Evolutionary conservation across 108 stramenopile genomes (phyloP), one percentile per base, ranked within the genome.

Genomic region (Cyclotella baltica): DNA sequence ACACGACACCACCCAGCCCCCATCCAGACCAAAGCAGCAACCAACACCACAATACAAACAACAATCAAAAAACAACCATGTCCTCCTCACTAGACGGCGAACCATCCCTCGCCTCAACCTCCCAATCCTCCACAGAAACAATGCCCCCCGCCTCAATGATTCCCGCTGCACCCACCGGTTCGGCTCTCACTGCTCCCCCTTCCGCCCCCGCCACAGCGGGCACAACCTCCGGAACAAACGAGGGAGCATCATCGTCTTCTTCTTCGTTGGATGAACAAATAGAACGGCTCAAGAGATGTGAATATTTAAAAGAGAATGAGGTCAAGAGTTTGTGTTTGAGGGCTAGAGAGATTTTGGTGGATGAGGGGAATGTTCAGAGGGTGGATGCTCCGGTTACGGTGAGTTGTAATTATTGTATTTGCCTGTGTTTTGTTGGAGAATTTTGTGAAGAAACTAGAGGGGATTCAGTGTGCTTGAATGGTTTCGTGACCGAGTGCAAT

Each of bases 301-400:
- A 99, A 84, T 98, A 97, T 58, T 86, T 99, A n/a, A 87, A 94
- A 61, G 99, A 99, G 80, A 89, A 88, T 52, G 99, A 99, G 87
- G 99, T 99, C 51, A 98, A 98, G 75, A 93, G 89, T 15, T 84
- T 99, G 23, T 99, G 99, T 82, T 76, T 97, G 38, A 81, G 96
- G 53, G 99, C 99, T 4, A 62, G 98, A 73, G 99, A 99, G 77
- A 98, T 99, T 56, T 80, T 99, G 30, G 96, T 99, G 9, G 99
- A 99, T 77, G 99, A 99, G 83, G 88, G 87, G 68, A 99, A 99
- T 77, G 99, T 99, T 16, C 99, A 99, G 85, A 83, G 95, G 25
- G 98, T 99, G 23, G 97, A 96, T 78, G 96, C 98, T 20, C 99
- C 98, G 0, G 99, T 99, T n/a, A 99, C 99, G 47, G 89, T 95